Evolutionary conservation across 2,329 filamentous ascomycete genomes (phyloP).

Genomic region (Colletotrichum liriopes): DNA sequence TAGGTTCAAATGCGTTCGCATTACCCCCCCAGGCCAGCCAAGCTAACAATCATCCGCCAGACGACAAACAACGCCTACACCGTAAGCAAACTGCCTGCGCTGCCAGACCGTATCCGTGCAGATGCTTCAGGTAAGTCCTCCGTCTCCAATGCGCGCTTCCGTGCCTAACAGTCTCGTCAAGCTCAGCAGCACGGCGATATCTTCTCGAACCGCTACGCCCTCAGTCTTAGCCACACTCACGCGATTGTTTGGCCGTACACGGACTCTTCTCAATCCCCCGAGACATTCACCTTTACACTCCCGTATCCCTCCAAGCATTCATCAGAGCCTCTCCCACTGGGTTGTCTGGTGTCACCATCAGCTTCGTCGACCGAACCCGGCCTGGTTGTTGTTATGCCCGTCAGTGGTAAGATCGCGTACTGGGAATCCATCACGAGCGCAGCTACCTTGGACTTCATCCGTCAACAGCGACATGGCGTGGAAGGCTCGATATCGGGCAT

Average conservation of each 20-base stretch:
- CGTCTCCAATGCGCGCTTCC: conserved; percentile 20
- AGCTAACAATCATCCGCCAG: conserved; percentile 60
- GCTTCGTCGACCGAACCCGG: conserved; percentile 86
- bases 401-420: conserved; percentile 88
- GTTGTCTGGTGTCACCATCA: conserved; percentile 84
- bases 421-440: conserved; percentile 97
- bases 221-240: conserved; percentile 85
- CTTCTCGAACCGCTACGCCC: conserved; percentile 79
- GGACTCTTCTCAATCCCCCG: conserved; percentile 76
- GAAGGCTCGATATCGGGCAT: conserved; percentile 82
- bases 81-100: conserved; percentile 86
- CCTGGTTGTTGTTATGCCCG: conserved; percentile 87
- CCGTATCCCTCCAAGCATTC: conserved; percentile 79
- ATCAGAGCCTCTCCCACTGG: conserved; percentile 83
- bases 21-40: conserved; percentile 10
- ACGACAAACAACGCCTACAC: conserved; percentile 88
- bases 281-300: conserved; percentile 85
- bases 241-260: conserved; percentile 94
- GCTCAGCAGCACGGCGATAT: conserved; percentile 77
- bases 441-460: conserved; percentile 86
- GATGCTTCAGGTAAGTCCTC: conserved; percentile 74
- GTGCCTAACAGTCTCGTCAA: conserved; percentile 54
- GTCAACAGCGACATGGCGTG: conserved; percentile 85
- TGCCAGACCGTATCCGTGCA: conserved; percentile 83
- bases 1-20: conserved; percentile 57